A percentile compares a stretch with the other conserved stretches of the same genome.
Evolutionary conservation across 192 early-diverging fungal species (phyloP).

Genomic region (Coemansia sp.): DNA sequence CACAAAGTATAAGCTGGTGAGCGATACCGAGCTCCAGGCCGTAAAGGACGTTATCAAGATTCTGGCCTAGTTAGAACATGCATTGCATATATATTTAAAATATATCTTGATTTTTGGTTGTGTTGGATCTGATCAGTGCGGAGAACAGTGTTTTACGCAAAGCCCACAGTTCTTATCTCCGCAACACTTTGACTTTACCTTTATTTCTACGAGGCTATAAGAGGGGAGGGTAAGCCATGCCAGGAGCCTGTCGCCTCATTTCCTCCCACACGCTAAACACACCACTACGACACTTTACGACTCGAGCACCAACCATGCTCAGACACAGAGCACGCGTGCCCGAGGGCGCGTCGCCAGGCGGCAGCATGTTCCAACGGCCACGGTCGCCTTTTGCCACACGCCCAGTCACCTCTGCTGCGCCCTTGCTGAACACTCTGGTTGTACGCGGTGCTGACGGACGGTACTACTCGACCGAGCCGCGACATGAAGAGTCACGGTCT

Average conservation of each 20-base stretch:
- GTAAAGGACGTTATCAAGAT: slow-evolving; percentile 56
- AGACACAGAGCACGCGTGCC: neutral
- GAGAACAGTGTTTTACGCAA: no score
- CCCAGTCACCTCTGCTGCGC: neutral
- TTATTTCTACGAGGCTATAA: no score
- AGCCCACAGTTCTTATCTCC: no score
- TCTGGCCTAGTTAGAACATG: slow-evolving; percentile 19
- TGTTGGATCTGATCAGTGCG: no score
- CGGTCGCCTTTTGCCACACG: neutral
- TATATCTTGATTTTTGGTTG: neutral
- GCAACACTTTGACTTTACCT: no score
- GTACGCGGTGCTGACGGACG: slow-evolving; percentile 23
- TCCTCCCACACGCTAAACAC: neutral
- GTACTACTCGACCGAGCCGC: slow-evolving; percentile 39
- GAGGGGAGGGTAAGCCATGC: neutral
- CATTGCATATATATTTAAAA: neutral
- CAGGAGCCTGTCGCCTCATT: neutral
- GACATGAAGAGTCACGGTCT: neutral
- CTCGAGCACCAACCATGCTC: neutral
- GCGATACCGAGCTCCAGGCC: slow-evolving; percentile 51
- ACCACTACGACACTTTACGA: neutral
- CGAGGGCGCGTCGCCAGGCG: neutral
- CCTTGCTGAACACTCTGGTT: slow-evolving; percentile 6
- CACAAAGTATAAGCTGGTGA: slow-evolving; percentile 75
- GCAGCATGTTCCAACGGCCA: neutral